These are phyloP conservation scores for Crucihimalaya himalaica DNA, from an alignment of 345 rosid genomes.

Conservation along the genomic window DNA sequence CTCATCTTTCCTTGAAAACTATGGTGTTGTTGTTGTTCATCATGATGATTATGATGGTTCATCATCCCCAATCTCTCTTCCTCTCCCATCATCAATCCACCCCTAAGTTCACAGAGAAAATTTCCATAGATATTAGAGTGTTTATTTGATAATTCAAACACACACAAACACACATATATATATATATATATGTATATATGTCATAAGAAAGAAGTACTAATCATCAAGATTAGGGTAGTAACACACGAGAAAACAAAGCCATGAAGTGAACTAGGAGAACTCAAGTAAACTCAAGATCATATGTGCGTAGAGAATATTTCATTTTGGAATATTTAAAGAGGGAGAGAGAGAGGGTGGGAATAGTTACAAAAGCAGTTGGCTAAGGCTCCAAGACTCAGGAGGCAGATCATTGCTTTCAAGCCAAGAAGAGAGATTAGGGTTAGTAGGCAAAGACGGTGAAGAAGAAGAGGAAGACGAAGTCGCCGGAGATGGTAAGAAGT, in stretches of 20 bases:
- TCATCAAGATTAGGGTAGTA: constrained; percentile 18
- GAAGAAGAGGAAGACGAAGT: constrained; percentile 56
- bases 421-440: constrained; percentile 54
- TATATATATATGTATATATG: neutral
- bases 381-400: constrained; percentile 79
- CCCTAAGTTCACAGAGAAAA: constrained; percentile 40
- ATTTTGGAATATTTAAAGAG: constrained; percentile 2
- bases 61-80: constrained; percentile 55
- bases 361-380: constrained; percentile 73
- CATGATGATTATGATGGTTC: constrained; percentile 33
- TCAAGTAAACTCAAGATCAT: constrained; percentile 15
- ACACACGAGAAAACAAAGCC: constrained; percentile 18
- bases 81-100: constrained; percentile 67
- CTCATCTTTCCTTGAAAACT: constrained; percentile 53
- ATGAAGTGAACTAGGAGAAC: constrained; percentile 15
- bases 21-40: constrained; percentile 28
- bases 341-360: constrained; percentile 22
- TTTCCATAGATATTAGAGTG: constrained; percentile 9
- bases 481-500: constrained; percentile 48
- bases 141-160: constrained; percentile 2
- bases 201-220: neutral
- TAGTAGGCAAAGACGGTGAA: constrained; percentile 50
- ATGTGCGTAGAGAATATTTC: constrained; percentile 9
- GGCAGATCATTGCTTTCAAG: constrained; percentile 63
- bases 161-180: neutral